Percentiles rank a stretch among this genome's conserved stretches.
phyloP scores from a whole-genome alignment of 257 asterid genomes.

The Solanum corneliomulleri region DNA sequence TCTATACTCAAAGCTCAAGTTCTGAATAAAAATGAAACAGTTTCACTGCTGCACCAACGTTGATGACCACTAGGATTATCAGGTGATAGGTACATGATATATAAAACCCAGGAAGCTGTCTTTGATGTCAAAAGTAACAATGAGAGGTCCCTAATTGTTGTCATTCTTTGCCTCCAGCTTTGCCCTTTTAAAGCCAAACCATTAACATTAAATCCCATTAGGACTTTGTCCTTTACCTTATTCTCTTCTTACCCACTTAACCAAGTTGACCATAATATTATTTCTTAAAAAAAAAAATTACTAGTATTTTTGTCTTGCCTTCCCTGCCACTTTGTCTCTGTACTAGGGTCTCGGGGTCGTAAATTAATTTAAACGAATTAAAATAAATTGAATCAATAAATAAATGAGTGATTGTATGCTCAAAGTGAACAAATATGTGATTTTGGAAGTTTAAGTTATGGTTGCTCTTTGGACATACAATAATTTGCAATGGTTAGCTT shows the following conservation, averaged over 20 bases:
- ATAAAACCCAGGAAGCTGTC: not conserved
- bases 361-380: not conserved
- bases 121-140: not conserved
- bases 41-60: not conserved
- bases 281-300: not conserved
- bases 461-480: not conserved
- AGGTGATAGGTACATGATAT: not conserved
- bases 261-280: not conserved
- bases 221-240: not conserved
- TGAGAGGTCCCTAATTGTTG: not conserved
- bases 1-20: not conserved
- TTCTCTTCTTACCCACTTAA: not conserved
- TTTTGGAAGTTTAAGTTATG: not conserved
- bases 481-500: not conserved
- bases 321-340: not conserved
- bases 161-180: not conserved
- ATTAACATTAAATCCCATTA: not conserved
- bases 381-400: not conserved
- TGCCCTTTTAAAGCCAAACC: slow-evolving; percentile 13
- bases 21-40: too few species aligned
- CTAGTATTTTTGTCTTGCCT: not conserved
- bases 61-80: not conserved
- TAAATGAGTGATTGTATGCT: not conserved
- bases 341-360: not conserved
- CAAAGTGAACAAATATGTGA: not conserved